Evolutionary conservation across 176 grass and related monocot genomes (phyloP), one percentile per base, ranked within the genome.

Genomic region (Poa pratensis): DNA sequence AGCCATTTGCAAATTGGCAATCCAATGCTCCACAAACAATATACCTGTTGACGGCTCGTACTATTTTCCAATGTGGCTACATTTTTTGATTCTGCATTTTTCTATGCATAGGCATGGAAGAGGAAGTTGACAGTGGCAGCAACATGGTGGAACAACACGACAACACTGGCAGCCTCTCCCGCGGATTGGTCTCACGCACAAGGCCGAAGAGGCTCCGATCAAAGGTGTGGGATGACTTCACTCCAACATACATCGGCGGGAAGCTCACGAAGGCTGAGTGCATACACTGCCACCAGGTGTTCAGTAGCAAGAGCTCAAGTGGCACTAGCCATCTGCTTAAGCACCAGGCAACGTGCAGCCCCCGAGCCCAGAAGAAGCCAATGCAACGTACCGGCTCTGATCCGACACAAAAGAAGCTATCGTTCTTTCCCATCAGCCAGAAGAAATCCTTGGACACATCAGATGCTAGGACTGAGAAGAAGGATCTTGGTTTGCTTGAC

Each of bases 171-270:
- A 75, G 59, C 35, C 40, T 24, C 7, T 16, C 60, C 3, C 26
- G 49, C 5, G 60, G 59, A 3, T 2, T 72, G 40, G 18, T 62
- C 63, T 28, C 52, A 2, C 24, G 6, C 0, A n/a, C 73, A 49
- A 85, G 18, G 37, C 67, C 35, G 2, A 81, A 89, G 74, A 57
- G 76, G 76, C 76, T 89, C 4, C 39, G 37, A 3, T 89, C 69
- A 0, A 85, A 85, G 82, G 82, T 79, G 19, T 81, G 87, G 87
- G 77, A 85, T 37, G 87, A 81, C 20, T 81, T 89, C 69, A 81
- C 72, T 67, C 87, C 82, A 20, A 85, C 65, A 20, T 80, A 42
- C 0, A 7, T 85, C 1, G 69, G 55, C 0, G 39, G 77, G 39
- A 81, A 75, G 59, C 1, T 89, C n/a, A 27, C 19, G 15, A 34